phyloP scores from a whole-genome alignment of 176 grass and related monocot genomes.

The Eleusine indica region DNA sequence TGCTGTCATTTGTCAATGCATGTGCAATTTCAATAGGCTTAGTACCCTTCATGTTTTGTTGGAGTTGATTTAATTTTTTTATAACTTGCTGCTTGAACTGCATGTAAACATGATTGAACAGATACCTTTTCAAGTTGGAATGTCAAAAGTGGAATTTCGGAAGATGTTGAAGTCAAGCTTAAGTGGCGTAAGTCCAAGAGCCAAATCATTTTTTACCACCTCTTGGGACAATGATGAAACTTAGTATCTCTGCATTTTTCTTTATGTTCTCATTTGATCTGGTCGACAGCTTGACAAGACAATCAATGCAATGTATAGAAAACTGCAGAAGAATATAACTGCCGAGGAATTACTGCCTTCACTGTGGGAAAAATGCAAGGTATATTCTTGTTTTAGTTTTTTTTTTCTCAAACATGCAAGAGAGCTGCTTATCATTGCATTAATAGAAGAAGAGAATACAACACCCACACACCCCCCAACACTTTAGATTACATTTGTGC shows the following conservation, averaged over 20 bases:
- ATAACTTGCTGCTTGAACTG: conserved; percentile 29
- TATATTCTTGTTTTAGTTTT: conserved; percentile 32
- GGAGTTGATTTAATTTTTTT: conserved; percentile 10
- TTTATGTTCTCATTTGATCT: conserved; percentile 11
- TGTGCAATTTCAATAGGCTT: background rate
- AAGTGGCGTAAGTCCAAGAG: conserved; percentile 64
- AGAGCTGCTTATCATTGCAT: too few species aligned
- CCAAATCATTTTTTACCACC: background rate
- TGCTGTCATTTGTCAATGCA: background rate
- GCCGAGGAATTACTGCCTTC: conserved; percentile 85
- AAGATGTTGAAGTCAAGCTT: conserved; percentile 91
- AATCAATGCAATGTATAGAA: conserved; percentile 90
- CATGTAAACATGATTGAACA: conserved; percentile 38
- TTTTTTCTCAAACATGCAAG: too few species aligned
- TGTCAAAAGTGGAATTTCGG: conserved; percentile 87
- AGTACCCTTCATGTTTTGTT: background rate
- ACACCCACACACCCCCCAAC: too few species aligned
- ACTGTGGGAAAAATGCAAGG: conserved; percentile 97
- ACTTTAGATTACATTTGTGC: too few species aligned
- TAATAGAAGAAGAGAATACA: too few species aligned
- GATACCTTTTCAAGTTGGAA: conserved; percentile 94
- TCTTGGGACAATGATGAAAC: background rate
- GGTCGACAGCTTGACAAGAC: conserved; percentile 83
- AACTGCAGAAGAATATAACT: conserved; percentile 97
- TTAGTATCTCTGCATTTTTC: conserved; percentile 7